Conservation (phyloP, 2,329 filamentous ascomycete genomes). For the Neopestalotiopsis sp. region DNA sequence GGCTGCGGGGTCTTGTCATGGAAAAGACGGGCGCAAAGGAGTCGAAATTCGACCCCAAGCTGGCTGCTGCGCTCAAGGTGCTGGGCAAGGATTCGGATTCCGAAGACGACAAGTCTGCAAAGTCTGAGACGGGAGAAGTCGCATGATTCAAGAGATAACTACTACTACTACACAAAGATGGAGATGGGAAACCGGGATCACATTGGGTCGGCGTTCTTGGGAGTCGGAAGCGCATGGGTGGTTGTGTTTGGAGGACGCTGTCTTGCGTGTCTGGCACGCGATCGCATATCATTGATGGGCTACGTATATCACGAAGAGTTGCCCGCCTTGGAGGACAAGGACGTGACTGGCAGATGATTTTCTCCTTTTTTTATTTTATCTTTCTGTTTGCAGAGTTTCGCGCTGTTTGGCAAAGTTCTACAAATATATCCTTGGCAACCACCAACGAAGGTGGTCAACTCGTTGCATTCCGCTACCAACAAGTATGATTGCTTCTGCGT, state of each 20-base stretch:
- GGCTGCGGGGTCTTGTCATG: slow-evolving; percentile 69
- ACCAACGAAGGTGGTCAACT: background rate
- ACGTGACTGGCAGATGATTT: background rate
- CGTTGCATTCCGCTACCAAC: background rate
- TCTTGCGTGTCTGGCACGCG: slow-evolving; percentile 1
- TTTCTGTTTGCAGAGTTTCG: background rate
- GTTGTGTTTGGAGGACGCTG: slow-evolving; percentile 3
- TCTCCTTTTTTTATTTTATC: background rate
- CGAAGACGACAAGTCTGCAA: slow-evolving; percentile 15
- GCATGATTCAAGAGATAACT: background rate
- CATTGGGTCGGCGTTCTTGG: slow-evolving; percentile 14
- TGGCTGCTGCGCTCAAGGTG: slow-evolving; percentile 32
- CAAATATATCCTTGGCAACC: slow-evolving; percentile 6
- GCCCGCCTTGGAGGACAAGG: background rate
- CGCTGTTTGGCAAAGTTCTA: background rate
- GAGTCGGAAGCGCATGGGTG: background rate
- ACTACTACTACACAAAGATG: background rate
- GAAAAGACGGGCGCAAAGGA: slow-evolving; percentile 76
- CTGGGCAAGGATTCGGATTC: slow-evolving; percentile 23
- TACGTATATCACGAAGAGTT: slow-evolving; percentile 9
- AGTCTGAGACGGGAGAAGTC: slow-evolving; percentile 6
- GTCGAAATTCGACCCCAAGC: slow-evolving; percentile 48
- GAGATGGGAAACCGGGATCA: background rate
- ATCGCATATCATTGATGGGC: slow-evolving; percentile 11
- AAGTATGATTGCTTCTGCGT: background rate